Conservation (phyloP, 345 rosid genomes). For the Murraya paniculata region DNA sequence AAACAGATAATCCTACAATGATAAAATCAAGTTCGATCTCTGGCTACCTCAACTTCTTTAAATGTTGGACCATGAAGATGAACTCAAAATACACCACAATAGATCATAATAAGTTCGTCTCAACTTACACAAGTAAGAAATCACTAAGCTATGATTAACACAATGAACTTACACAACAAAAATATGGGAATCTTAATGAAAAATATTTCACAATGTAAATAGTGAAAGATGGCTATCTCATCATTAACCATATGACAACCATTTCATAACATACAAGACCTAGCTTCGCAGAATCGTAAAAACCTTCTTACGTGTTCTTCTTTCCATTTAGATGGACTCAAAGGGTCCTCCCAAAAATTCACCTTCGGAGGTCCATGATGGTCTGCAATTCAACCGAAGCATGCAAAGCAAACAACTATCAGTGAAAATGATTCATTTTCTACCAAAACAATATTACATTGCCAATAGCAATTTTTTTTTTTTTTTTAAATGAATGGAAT, state of each 20-base stretch:
- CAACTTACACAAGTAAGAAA: not conserved
- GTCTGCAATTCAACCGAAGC: constrained; percentile 18
- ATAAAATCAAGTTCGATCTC: not conserved
- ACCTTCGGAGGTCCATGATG: constrained; percentile 37
- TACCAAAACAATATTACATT: not conserved
- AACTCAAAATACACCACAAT: not conserved
- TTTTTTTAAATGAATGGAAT: not conserved
- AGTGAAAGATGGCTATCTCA: not conserved
- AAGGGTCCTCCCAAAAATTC: constrained; percentile 35
- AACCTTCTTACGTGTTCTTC: constrained; percentile 29
- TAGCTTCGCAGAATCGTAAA: not conserved
- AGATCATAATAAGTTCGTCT: not conserved
- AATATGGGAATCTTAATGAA: not conserved
- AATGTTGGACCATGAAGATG: not conserved
- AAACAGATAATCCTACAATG: not conserved
- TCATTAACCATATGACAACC: not conserved
- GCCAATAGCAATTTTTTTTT: not conserved
- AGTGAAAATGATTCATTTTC: not conserved
- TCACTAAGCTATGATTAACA: not conserved
- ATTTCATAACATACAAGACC: not conserved
- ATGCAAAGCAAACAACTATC: constrained; percentile 1
- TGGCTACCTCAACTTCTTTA: not conserved
- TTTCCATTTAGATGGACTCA: constrained; percentile 41
- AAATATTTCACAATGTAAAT: not conserved
- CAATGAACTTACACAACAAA: not conserved